phyloP scores from a whole-genome alignment of 2,329 filamentous ascomycete species.

The Cladophialophora psammophila region DNA sequence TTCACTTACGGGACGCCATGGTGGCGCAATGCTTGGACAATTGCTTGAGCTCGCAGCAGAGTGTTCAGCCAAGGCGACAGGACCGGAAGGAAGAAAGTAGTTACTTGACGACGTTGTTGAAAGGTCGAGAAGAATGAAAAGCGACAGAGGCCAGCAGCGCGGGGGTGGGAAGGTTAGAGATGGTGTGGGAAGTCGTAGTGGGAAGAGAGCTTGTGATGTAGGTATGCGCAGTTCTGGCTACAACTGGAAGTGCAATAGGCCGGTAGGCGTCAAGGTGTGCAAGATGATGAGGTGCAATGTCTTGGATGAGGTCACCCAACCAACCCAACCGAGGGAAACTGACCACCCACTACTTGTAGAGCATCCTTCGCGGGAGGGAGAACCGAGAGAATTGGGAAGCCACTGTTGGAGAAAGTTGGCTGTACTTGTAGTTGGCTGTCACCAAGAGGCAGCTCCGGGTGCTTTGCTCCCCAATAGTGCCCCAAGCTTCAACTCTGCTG shows the following conservation, averaged over 20 bases:
- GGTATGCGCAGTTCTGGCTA: neutral
- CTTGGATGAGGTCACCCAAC: slow-evolving; percentile 31
- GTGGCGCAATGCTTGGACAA: slow-evolving; percentile 15
- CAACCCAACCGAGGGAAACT: neutral
- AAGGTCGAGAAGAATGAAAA: neutral
- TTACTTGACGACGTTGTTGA: slow-evolving; percentile 5
- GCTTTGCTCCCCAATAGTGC: too few species aligned
- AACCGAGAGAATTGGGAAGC: neutral
- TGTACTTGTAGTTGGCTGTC: too few species aligned
- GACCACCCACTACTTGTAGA: slow-evolving; percentile 7
- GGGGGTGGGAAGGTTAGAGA: neutral
- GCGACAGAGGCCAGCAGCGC: neutral
- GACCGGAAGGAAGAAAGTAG: neutral
- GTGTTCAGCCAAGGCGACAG: slow-evolving; percentile 1
- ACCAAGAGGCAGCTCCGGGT: too few species aligned
- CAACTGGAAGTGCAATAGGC: neutral
- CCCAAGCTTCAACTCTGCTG: too few species aligned
- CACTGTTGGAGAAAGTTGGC: too few species aligned
- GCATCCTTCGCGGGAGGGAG: slow-evolving; percentile 1
- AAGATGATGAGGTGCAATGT: slow-evolving; percentile 10
- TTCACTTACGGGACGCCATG: slow-evolving; percentile 45
- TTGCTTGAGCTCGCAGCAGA: slow-evolving; percentile 1
- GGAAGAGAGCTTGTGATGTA: slow-evolving; percentile 30
- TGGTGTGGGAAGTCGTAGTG: slow-evolving; percentile 14
- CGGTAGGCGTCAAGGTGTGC: neutral